Evolutionary conservation across 345 rosid species (phyloP), one percentile per base, ranked within the genome.

Genomic region (Erucastrum elatum): DNA sequence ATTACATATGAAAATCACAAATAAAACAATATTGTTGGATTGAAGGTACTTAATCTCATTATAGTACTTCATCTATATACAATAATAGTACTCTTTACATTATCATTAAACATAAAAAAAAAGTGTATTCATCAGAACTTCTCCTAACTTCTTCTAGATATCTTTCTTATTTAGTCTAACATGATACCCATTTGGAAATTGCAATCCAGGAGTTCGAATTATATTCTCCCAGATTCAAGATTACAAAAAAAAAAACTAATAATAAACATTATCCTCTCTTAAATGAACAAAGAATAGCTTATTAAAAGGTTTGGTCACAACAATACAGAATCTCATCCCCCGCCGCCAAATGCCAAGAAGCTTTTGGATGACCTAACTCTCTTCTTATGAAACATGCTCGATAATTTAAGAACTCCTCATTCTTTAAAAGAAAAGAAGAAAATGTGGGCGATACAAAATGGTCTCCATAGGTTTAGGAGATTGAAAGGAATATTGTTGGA

Each of bases 401-500:
- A 46, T 77, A 74, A 59, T 94, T 90, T 53, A 94, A 90, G 81
- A 86, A 80, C 61, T 75, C 80, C 61, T 75, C 80, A 8, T 92
- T 90, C 85, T 94, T 92, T 72, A 75, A 75, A 74, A 76, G 72
- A 35, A 35, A 35, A 35, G 41, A 35, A 35, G 41, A 35, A 62
- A 81, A 61, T 4, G 55, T 10, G 35, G 86, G 79, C 49, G 83
- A 71, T 67, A 77, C 76, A 77, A 37, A 27, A 39, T 70, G 79
- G 75, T 76, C 81, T 64, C 94, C 91, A 15, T 84, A 91, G 31
- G 77, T 87, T 27, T 87, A 88, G 62, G 87, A 88, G 9, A 86
- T 90, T 61, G 97, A 92, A 86, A 94, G 92, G 98, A 94, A 81
- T 92, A 87, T 75, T 92, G 98, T 97, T 85, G 98, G 70, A 87